These are phyloP conservation scores for Actinomortierella ambigua DNA, from an alignment of 371 early-diverging fungal genomes.

Conservation along the genomic window DNA sequence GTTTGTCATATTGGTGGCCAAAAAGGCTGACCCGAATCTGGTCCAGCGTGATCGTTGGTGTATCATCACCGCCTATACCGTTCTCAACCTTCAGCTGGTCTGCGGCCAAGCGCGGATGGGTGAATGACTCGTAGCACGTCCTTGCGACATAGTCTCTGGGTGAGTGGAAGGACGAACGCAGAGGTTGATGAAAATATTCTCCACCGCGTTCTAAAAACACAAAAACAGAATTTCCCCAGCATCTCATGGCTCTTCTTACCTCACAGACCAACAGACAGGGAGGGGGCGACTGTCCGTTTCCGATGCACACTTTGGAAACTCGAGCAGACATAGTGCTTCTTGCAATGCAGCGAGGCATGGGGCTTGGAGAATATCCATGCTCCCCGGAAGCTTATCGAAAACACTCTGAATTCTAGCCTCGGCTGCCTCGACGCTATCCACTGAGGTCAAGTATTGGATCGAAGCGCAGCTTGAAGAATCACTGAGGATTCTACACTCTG, in stretches of 20 bases:
- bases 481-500: conserved; percentile 15
- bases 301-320: conserved; percentile 28
- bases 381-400: conserved; percentile 9
- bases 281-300: conserved; percentile 1
- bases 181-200: neutral
- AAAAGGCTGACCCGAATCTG: conserved; percentile 15
- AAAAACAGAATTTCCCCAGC: neutral
- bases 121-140: conserved; percentile 11
- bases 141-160: conserved; percentile 17
- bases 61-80: neutral
- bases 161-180: neutral
- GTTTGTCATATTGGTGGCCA: conserved; percentile 1
- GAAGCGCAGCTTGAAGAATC: conserved; percentile 17
- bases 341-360: conserved; percentile 19
- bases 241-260: conserved; percentile 8
- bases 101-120: neutral
- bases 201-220: neutral
- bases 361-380: conserved; percentile 1
- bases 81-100: neutral
- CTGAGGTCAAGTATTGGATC: conserved; percentile 23
- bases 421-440: neutral
- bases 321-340: conserved; percentile 27
- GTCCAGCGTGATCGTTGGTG: neutral
- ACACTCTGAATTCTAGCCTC: conserved; percentile 24
- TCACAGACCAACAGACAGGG: conserved; percentile 37